Percentiles rank a stretch among this genome's conserved stretches.
These are phyloP conservation scores for Elongisporangium prolatum DNA, from an alignment of 352 stramenopile genomes.

Conservation along the genomic window DNA sequence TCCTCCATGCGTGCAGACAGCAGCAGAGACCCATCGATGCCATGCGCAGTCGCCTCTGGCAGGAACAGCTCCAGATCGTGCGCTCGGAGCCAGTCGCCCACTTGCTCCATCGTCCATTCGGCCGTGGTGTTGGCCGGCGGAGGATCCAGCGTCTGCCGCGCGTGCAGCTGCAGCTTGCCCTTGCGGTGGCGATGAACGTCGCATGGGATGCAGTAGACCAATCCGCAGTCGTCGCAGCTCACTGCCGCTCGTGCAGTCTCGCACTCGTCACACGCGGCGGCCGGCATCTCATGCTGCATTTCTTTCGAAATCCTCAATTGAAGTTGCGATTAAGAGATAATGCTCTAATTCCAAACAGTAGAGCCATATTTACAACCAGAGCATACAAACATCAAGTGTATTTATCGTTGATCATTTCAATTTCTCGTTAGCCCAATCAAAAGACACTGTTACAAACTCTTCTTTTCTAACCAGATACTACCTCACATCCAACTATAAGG, in stretches of 20 bases:
- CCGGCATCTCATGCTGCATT: background rate
- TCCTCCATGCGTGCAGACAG: constrained; percentile 33
- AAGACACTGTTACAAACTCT: constrained; percentile 1
- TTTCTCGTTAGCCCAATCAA: constrained; percentile 7
- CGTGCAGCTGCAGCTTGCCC: constrained; percentile 72
- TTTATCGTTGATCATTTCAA: background rate
- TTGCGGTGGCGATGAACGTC: constrained; percentile 75
- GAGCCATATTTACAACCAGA: background rate
- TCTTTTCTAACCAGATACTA: background rate
- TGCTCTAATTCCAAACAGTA: background rate
- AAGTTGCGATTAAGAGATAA: background rate
- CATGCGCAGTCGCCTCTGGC: constrained; percentile 25
- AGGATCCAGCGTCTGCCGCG: constrained; percentile 22
- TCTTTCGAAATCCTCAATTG: background rate
- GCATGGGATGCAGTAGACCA: constrained; percentile 66
- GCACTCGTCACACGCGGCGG: constrained; percentile 62
- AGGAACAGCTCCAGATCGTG: constrained; percentile 61
- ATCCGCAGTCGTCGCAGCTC: constrained; percentile 65
- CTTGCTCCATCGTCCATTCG: constrained; percentile 34
- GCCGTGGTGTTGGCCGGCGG: constrained; percentile 1
- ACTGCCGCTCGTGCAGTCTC: constrained; percentile 38
- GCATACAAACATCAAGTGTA: background rate
- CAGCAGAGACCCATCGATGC: constrained; percentile 49
- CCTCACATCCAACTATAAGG: constrained; percentile 30
- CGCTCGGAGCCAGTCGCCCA: constrained; percentile 54